Evolutionary conservation across 169 alveolate genomes (phyloP), one percentile per base, ranked within the genome.

Genomic region (Plasmodium berghei): DNA sequence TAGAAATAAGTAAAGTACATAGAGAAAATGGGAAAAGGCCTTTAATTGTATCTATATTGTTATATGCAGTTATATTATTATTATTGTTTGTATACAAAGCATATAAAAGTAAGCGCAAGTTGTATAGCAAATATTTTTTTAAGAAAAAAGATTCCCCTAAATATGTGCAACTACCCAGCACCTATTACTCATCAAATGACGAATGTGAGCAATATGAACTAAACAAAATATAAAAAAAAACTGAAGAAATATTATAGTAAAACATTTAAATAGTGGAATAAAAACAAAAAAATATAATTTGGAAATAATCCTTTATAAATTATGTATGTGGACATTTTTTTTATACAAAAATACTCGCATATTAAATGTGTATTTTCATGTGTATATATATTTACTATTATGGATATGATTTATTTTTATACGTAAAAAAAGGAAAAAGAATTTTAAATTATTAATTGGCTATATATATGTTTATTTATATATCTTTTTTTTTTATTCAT

Each of bases 21-120:
- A 69, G 66, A 83, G 90, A 83, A 83, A 83, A 83, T 83, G 90
- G 90, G 64, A 83, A 83, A 69, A 83, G 46, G 42, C 86, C 90
- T 42, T 61, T 83, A 85, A 58, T 83, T 55, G 85, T 56, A 58
- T 83, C 90, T 55, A 83, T 83, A 67, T 56, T 83, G 9, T 55
- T 83, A 40, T 83, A 83, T 69, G 86, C 73, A 34, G 64, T 45
- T 66, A 67, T 83, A 45, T 70, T 83, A 67, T 4, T 83, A 55
- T 58, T 83, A 26, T 72, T 83, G 24, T 83, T 83, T 83, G 28
- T 49, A 34, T 83, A 83, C 85, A 83, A 69, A 83, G 85, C 90
- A 16, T 83, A 83, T 62, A 66, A 70, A 83, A 83, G 28, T 42
- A 83, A 83, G 55, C 85, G 90, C 40, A 70, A 66, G 67, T 49